Base-by-base conservation (phyloP, 2,329 filamentous ascomycete species). In the Ceratocystiopsis brevicomis region DNA sequence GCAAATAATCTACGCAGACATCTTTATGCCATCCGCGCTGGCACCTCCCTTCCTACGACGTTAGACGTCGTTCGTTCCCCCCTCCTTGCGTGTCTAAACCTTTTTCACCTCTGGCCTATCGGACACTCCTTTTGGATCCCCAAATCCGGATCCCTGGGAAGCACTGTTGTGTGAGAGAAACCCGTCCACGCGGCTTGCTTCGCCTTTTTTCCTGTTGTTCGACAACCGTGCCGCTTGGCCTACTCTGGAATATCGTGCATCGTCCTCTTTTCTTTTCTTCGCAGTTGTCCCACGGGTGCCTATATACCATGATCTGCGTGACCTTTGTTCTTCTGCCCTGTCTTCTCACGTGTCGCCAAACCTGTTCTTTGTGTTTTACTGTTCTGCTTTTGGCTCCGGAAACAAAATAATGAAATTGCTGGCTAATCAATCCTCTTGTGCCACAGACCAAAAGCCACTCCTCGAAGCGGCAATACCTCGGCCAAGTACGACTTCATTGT, bases 401-500 rank as follows among this genome's bases (percentile, higher is more conserved):
- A 21, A 39, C 37, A 38, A 40, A 19, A 12, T 37, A 21, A 17
- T 18, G 43, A 16, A 42, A 18, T 42, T 38, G 45, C 48, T 48
- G 42, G 48, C 41, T 38, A 30, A 37, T 18, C 35, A 30, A 37
- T 18, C 35, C 19, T 43, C 33, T 21, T 40, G 47, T 48, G 38
- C 40, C 17, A 47, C 47, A 50, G 46, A 14, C 35, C 17, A 21
- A 40, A 17, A 36, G 33, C 19, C 14, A 38, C 33, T 34, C 38
- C 35, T 44, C 25, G 30, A 44, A 13, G 41, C 45, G 21, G 41
- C 34, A 40, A 41, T 43, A 46, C 39, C 34, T 45, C 38, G 41
- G 37, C 15, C 43, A 18, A 30, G 43, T 47, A 37, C 38, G n/a
- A 47, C 47, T 12, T 39, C 18, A 41, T 42, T 41, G 41, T 44